Evolutionary conservation across 2,329 filamentous ascomycete species (phyloP).

Genomic region (Colletotrichum lentis): DNA sequence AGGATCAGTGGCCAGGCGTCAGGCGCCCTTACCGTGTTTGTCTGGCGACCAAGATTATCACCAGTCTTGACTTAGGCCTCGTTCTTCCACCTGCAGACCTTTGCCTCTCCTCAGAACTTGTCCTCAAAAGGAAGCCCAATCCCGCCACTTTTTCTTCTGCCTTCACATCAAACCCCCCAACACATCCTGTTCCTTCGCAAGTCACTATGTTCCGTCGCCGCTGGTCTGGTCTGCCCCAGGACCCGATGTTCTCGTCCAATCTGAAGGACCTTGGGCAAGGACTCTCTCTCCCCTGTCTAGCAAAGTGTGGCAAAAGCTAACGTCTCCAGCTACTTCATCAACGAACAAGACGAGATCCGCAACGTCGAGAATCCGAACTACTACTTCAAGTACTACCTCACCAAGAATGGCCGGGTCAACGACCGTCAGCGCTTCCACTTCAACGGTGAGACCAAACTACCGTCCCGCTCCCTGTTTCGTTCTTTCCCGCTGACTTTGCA

Average conservation of each 20-base stretch:
- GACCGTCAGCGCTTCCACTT: conserved; percentile 76
- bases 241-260: conserved; percentile 71
- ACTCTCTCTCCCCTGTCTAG: conserved; percentile 1
- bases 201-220: conserved; percentile 77
- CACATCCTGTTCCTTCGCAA: too few relatives aligned
- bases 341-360: conserved; percentile 77
- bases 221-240: conserved; percentile 73
- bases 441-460: conserved; percentile 65
- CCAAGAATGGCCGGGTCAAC: conserved; percentile 79
- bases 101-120: too few relatives aligned
- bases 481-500: conserved; percentile 23
- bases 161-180: neutral
- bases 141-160: too few relatives aligned
- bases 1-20: neutral
- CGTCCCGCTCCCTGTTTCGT: neutral
- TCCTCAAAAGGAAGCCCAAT: too few relatives aligned
- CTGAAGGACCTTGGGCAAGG: conserved; percentile 77
- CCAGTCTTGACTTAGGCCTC: neutral
- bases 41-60: neutral
- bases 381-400: conserved; percentile 78
- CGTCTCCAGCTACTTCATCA: conserved; percentile 75
- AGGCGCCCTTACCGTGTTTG: neutral
- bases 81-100: too few relatives aligned
- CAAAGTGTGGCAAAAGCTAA: neutral
- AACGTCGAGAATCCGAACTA: conserved; percentile 71